phyloP scores from a whole-genome alignment of 2,329 filamentous ascomycete species.

The Cladophialophora yegresii region DNA sequence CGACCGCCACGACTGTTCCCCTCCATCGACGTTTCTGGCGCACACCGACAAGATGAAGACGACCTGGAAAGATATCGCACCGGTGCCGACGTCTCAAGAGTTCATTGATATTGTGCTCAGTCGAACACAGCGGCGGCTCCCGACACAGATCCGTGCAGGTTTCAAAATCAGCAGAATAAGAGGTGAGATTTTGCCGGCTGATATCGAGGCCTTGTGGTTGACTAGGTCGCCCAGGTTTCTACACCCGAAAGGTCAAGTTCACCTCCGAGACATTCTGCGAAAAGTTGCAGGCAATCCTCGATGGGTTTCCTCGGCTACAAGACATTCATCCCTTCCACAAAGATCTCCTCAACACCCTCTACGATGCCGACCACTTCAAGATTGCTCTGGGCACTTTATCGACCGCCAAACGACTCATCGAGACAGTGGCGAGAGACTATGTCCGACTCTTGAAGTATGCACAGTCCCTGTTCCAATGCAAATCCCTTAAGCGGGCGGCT shows the following conservation, averaged over 20 bases:
- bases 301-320: constrained; percentile 86
- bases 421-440: constrained; percentile 94
- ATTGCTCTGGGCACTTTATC: constrained; percentile 95
- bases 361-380: constrained; percentile 96
- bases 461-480: constrained; percentile 96
- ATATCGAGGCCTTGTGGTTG: neutral
- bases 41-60: constrained; percentile 54
- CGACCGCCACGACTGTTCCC: constrained; percentile 23
- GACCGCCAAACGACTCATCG: constrained; percentile 93
- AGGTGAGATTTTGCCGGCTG: constrained; percentile 43
- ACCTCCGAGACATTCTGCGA: constrained; percentile 96
- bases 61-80: constrained; percentile 70
- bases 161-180: constrained; percentile 96
- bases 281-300: constrained; percentile 86
- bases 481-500: constrained; percentile 94
- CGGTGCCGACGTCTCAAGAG: constrained; percentile 88
- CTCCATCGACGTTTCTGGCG: constrained; percentile 37
- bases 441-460: constrained; percentile 95
- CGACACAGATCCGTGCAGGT: constrained; percentile 91
- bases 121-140: constrained; percentile 86
- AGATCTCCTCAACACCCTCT: constrained; percentile 93
- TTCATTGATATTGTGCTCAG: constrained; percentile 97
- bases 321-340: constrained; percentile 95
- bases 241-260: constrained; percentile 97
- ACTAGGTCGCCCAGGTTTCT: constrained; percentile 67